phyloP scores from a whole-genome alignment of 345 rosid genomes.

The Streptanthus diversifolius region DNA sequence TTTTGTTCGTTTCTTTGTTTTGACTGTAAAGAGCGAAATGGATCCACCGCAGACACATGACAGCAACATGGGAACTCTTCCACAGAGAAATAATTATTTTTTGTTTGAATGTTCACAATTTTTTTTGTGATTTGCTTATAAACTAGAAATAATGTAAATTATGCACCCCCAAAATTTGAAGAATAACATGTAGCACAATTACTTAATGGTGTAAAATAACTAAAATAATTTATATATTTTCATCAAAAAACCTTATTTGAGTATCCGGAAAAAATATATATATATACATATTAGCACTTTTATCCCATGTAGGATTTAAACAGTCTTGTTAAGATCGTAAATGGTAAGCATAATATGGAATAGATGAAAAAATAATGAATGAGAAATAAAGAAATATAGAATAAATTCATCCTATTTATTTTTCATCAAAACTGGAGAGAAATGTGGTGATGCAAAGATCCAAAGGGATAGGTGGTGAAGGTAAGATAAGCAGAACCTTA shows the following conservation, averaged over 20 bases:
- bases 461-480: no score
- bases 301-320: neutral
- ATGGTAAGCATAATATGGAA: no score
- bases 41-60: constrained; percentile 22
- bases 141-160: neutral
- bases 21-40: constrained; percentile 17
- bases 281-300: neutral
- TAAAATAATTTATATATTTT: neutral
- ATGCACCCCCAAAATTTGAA: neutral
- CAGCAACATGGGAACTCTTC: constrained; percentile 18
- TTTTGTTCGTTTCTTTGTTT: constrained; percentile 17
- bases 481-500: no score
- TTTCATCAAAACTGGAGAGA: no score
- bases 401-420: no score
- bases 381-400: no score
- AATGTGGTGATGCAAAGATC: no score
- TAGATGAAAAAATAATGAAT: no score
- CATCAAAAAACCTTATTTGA: neutral
- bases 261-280: neutral
- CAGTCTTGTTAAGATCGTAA: neutral
- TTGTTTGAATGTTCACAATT: neutral
- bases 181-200: neutral
- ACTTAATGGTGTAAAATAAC: neutral
- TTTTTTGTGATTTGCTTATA: neutral
- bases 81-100: neutral